Percentiles rank a stretch among this genome's conserved stretches.
These are phyloP conservation scores for Emmonsiellopsis sp. DNA, from an alignment of 2,329 filamentous ascomycete species.

Conservation along the genomic window DNA sequence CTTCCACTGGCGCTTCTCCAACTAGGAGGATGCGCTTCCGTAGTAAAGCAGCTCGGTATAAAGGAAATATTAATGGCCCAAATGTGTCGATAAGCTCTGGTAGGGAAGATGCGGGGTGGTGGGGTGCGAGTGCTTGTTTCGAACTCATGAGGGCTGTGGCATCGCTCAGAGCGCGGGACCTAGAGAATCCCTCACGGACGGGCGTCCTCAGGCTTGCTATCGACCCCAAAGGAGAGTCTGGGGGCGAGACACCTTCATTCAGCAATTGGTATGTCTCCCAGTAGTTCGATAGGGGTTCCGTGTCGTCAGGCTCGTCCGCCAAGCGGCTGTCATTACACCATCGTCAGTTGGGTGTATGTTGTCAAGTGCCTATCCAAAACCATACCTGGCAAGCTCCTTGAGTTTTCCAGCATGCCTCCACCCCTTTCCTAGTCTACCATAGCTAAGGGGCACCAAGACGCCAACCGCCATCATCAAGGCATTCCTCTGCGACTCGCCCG, in stretches of 20 bases:
- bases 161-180: conserved; percentile 34
- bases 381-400: conserved; percentile 63
- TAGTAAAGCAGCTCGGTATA: conserved; percentile 77
- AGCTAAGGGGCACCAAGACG: conserved; percentile 74
- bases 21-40: conserved; percentile 84
- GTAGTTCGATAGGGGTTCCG: conserved; percentile 62
- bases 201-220: conserved; percentile 40
- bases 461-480: conserved; percentile 91
- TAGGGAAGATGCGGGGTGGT: conserved; percentile 81
- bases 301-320: conserved; percentile 56
- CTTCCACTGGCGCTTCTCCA: conserved; percentile 74
- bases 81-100: conserved; percentile 69
- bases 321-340: conserved; percentile 36
- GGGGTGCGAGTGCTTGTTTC: conserved; percentile 57
- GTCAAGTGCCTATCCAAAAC: conserved; percentile 1
- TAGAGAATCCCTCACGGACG: conserved; percentile 38
- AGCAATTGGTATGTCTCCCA: conserved; percentile 52
- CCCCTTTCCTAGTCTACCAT: conserved; percentile 73
- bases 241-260: conserved; percentile 26
- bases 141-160: conserved; percentile 31
- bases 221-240: conserved; percentile 46
- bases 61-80: conserved; percentile 83
- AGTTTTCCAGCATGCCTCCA: conserved; percentile 79
- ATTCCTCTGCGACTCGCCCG: conserved; percentile 69
- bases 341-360: neutral